Evolutionary conservation across 345 rosid species (phyloP).

Genomic region (Citrus hindsii): DNA sequence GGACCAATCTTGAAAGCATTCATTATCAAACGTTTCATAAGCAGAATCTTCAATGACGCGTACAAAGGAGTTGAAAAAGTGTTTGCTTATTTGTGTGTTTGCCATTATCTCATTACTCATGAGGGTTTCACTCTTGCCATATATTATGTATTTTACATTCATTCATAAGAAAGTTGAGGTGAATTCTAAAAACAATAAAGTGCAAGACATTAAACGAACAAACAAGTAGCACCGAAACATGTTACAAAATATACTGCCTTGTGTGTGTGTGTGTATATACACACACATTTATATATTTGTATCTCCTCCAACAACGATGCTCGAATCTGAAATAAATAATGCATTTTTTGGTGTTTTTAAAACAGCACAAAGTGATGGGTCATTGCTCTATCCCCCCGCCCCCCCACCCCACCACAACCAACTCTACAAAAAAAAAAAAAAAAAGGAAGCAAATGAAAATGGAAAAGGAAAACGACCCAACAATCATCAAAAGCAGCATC

Average conservation of each 20-base stretch:
- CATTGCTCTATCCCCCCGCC: neutral
- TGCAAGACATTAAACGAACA: neutral
- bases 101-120: neutral
- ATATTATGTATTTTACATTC: neutral
- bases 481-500: slow-evolving; percentile 36
- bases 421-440: too few relatives aligned
- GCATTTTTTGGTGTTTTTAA: neutral
- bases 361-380: neutral
- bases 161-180: neutral
- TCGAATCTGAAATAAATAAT: neutral
- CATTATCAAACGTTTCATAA: neutral
- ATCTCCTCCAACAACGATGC: neutral
- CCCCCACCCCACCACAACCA: too few relatives aligned
- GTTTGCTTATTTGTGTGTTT: neutral
- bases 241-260: neutral
- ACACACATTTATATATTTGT: too few relatives aligned
- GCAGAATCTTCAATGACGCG: neutral
- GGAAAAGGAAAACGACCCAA: slow-evolving; percentile 35
- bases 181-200: neutral
- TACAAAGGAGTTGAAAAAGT: neutral
- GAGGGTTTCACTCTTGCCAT: neutral
- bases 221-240: neutral
- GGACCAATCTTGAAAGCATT: neutral
- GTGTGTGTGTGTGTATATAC: too few relatives aligned
- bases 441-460: neutral